Conservation (phyloP, 495 filamentous ascomycete genomes). For the Penicillium daleae region DNA sequence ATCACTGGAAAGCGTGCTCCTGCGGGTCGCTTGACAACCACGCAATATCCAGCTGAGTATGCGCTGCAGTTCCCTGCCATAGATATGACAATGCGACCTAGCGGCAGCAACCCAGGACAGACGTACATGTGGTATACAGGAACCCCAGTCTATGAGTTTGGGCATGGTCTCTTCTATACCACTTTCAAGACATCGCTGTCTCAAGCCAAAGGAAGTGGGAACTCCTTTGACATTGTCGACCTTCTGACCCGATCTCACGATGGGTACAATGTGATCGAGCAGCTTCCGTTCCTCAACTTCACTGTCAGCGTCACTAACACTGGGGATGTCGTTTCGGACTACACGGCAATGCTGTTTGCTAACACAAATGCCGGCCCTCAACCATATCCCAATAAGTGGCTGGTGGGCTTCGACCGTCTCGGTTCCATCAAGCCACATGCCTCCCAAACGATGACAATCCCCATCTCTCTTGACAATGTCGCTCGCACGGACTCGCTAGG, state of each 20-base stretch:
- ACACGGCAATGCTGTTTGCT: constrained; percentile 60
- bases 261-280: constrained; percentile 33
- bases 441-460: constrained; percentile 43
- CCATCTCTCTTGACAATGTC: constrained; percentile 59
- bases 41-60: constrained; percentile 62
- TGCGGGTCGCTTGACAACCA: constrained; percentile 59
- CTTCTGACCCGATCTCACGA: constrained; percentile 31
- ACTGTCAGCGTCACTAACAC: constrained; percentile 53
- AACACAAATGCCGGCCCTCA: constrained; percentile 58
- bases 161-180: constrained; percentile 59
- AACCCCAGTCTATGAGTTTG: constrained; percentile 57
- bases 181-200: constrained; percentile 43
- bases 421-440: constrained; percentile 45
- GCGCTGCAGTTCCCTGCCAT: constrained; percentile 56
- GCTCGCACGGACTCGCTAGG: constrained; percentile 61
- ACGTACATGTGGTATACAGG: constrained; percentile 68
- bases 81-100: constrained; percentile 60
- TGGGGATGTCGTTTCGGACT: constrained; percentile 59
- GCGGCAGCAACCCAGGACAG: constrained; percentile 47
- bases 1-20: constrained; percentile 57
- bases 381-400: constrained; percentile 66
- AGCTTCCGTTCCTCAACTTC: constrained; percentile 51
- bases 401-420: constrained; percentile 63
- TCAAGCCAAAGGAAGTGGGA: constrained; percentile 3
- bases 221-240: constrained; percentile 35